Conservation (phyloP, 345 rosid species). For the Brassica cretica region DNA sequence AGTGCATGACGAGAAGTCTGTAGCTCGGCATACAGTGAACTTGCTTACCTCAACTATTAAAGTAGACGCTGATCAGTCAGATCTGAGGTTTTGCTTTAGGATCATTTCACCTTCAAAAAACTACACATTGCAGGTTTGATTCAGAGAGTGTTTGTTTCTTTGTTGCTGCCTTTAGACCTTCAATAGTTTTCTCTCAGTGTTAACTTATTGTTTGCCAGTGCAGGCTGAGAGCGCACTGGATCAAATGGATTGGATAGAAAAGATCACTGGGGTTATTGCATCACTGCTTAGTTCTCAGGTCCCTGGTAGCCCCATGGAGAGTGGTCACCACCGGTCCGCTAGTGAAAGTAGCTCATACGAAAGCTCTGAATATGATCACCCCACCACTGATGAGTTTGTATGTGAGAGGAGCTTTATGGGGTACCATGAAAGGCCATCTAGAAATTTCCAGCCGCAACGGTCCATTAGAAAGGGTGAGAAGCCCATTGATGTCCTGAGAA, state of each 20-base stretch:
- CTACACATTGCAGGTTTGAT: constrained; percentile 92
- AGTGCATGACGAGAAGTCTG: constrained; percentile 96
- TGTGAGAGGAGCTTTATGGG: constrained; percentile 64
- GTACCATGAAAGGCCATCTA: constrained; percentile 64
- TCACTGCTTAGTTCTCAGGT: constrained; percentile 95
- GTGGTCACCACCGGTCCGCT: constrained; percentile 90
- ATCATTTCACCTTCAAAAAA: constrained; percentile 97
- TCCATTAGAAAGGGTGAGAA: constrained; percentile 71
- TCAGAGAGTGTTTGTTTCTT: constrained; percentile 28
- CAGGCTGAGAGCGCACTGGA: constrained; percentile 99
- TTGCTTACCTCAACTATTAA: constrained; percentile 96
- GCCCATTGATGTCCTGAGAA: constrained; percentile 77
- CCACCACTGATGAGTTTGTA: constrained; percentile 66
- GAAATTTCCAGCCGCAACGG: constrained; percentile 72
- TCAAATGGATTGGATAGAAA: constrained; percentile 99
- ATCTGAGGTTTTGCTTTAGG: constrained; percentile 97
- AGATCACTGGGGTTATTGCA: constrained; percentile 98
- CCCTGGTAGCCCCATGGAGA: constrained; percentile 85
- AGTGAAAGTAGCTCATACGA: constrained; percentile 98
- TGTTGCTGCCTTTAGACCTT: constrained; percentile 22
- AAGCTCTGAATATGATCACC: constrained; percentile 90
- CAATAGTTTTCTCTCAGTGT: constrained; percentile 39
- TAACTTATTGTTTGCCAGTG: constrained; percentile 63
- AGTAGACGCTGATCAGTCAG: constrained; percentile 96
- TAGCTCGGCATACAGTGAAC: constrained; percentile 98